Percentiles rank a stretch among this genome's conserved stretches.
Evolutionary conservation across 495 filamentous ascomycete genomes (phyloP).

Genomic region (Neurospora cerealis): DNA sequence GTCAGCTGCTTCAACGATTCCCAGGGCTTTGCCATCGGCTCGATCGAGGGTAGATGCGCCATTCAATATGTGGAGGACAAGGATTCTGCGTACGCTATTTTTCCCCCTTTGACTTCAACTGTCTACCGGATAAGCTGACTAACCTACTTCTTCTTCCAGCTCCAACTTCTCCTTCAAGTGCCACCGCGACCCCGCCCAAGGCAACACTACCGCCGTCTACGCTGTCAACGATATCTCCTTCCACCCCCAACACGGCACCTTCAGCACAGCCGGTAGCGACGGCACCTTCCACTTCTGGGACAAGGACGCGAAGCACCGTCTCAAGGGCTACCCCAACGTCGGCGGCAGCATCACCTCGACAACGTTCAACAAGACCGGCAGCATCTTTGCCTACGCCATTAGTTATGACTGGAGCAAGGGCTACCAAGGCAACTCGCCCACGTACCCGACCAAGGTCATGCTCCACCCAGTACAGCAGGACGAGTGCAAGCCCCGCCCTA

Average conservation of each 20-base stretch:
- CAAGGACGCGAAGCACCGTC: constrained; percentile 81
- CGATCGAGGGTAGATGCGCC: constrained; percentile 83
- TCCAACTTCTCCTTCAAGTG: constrained; percentile 95
- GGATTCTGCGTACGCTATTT: constrained; percentile 47
- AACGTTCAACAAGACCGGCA: constrained; percentile 70
- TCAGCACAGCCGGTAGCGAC: constrained; percentile 85
- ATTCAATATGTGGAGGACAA: constrained; percentile 92
- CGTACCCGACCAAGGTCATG: constrained; percentile 78
- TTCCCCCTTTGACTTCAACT: background rate
- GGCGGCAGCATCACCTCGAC: constrained; percentile 76
- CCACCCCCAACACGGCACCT: constrained; percentile 79
- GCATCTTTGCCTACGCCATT: constrained; percentile 84
- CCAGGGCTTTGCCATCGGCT: constrained; percentile 77
- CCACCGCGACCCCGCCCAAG: constrained; percentile 62
- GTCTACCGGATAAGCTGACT: background rate
- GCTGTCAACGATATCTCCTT: constrained; percentile 89
- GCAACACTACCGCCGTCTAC: constrained; percentile 68
- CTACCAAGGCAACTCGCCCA: constrained; percentile 61
- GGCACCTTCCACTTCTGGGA: constrained; percentile 95
- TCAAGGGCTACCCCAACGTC: constrained; percentile 85
- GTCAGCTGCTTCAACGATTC: constrained; percentile 87
- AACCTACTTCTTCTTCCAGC: constrained; percentile 20
- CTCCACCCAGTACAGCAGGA: constrained; percentile 74
- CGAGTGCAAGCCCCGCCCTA: constrained; percentile 44
- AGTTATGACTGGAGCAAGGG: constrained; percentile 98